Base-by-base conservation (phyloP, 2,329 filamentous ascomycete species). In the Monilinia laxa region DNA sequence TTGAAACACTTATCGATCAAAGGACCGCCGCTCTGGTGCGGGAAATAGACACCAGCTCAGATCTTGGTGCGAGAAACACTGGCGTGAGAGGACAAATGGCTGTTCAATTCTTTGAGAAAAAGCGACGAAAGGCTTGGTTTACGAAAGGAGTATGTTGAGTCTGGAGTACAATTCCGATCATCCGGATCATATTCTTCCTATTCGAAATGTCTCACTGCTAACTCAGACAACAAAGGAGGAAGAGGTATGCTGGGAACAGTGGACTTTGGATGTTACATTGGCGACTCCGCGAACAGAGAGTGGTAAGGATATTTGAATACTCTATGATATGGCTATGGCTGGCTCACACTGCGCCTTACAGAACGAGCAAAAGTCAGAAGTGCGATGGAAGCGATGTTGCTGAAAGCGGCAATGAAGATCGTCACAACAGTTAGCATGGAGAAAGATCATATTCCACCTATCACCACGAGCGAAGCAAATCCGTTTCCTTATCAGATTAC, bases 401-500 rank as follows among this genome's bases (percentile, higher is more conserved):
- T 93, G 70, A 91, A 92, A 69, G 91, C 93, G 9, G 90, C 91
- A 67, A 87, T 96, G 82, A 96, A 97, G 79, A 94, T 97, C 73
- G 87, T 97, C 72, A 89, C 88, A 69, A 90, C 91, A 64, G 93
- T 92, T 74, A 96, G 96, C 79, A 82, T 86, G 62, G 90, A 97
- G 79, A 96, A 96, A 77, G 92, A 96, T 75, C 95, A 98, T 78
- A 98, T 99, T 71, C 95, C 95, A 1, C 95, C 94, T 62, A 98
- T 98, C 74, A 97, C 93, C 11, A 95, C 93, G 28, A 93, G 89
- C 76, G 92, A 94, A 70, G 83, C 90, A 58, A 98, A 98, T 77
- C 94, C 95, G 0, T 99, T 98, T 75, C 94, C 94, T 0, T 98
- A 96, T 79, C 90, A 93, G 78, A 96, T 98, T 76, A 85, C 90